These are phyloP conservation scores for Tetrahymena malaccensis DNA, from an alignment of 73 alveolate species.

Conservation along the genomic window DNA sequence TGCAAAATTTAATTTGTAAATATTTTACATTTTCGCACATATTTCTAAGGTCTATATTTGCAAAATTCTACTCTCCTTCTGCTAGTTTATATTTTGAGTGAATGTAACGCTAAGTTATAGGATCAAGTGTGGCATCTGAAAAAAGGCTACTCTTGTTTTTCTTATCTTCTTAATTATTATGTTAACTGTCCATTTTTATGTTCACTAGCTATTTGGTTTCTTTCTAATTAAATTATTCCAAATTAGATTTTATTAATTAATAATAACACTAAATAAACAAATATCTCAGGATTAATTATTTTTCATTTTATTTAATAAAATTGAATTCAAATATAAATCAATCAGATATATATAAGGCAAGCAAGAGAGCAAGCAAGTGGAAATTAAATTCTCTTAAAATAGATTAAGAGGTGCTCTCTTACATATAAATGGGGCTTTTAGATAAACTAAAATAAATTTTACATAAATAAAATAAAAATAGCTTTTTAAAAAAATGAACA, in stretches of 20 bases:
- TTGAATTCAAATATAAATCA: not conserved
- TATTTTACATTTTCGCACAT: constrained; percentile 39
- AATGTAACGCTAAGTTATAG: not conserved
- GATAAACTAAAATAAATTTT: no score
- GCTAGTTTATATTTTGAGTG: not conserved
- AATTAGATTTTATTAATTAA: not conserved
- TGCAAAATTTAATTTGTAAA: not conserved
- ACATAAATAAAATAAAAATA: no score
- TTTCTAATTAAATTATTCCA: not conserved
- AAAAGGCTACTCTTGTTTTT: not conserved
- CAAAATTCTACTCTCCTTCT: not conserved
- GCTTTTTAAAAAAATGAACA: not conserved
- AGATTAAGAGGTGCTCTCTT: not conserved
- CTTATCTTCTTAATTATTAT: not conserved
- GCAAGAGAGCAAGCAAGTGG: not conserved
- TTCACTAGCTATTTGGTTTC: not conserved
- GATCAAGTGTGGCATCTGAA: not conserved
- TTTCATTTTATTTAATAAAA: no score
- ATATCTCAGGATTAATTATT: not conserved
- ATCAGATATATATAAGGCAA: not conserved
- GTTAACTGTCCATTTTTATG: not conserved
- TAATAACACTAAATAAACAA: not conserved
- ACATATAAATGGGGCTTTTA: not conserved
- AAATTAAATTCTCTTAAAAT: not conserved
- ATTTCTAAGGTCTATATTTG: constrained; percentile 25